Evolutionary conservation across 306 rosid genomes (phyloP), one percentile per base, ranked within the genome.

Genomic region (Fragaria vesca): DNA sequence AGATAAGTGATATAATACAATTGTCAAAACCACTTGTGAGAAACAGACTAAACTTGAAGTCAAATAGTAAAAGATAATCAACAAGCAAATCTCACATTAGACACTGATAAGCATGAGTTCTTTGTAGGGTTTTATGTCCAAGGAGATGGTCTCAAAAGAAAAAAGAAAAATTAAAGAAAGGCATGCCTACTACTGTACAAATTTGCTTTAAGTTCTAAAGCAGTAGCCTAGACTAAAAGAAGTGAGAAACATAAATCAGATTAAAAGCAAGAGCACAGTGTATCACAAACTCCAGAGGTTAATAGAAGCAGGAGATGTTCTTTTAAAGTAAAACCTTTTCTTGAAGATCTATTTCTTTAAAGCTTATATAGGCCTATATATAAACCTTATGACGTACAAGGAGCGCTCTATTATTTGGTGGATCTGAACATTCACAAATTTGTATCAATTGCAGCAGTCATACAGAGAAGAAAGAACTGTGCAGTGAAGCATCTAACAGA

Each of bases 41-140:
- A 65, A 50, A 66, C 54, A 72, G 67, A 77, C 67, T 8, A 55
- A 45, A 45, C 18, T 0, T 47, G 72, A 67, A 78, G 82, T 36
- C 40, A 36, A 36, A 5, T 32, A 54, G 30, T n/a, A 46, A 16
- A 81, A 51, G 32, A 18, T 71, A 16, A 48, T 79, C 5, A 51
- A 26, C 66, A 24, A 26, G 36, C 75, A 40, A 40, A 40, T 6
- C 45, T 40, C 20, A 11, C 5, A 5, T 51, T 61, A 17, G 8
- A 15, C 11, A 40, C 3, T 62, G 67, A 62, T 13, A 30, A 26
- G 67, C 62, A 52, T 42, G n/a, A 45, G 50, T 21, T 4, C 24
- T 72, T 72, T 13, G n/a, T 65, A 4, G 65, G 66, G 21, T 21
- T 43, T 24, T 66, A 57, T 15, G 13, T 40, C n/a, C 36, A 51